Evolutionary conservation across 495 filamentous ascomycete genomes (phyloP), one percentile per base, ranked within the genome.

Genomic region (Evernia prunastri): DNA sequence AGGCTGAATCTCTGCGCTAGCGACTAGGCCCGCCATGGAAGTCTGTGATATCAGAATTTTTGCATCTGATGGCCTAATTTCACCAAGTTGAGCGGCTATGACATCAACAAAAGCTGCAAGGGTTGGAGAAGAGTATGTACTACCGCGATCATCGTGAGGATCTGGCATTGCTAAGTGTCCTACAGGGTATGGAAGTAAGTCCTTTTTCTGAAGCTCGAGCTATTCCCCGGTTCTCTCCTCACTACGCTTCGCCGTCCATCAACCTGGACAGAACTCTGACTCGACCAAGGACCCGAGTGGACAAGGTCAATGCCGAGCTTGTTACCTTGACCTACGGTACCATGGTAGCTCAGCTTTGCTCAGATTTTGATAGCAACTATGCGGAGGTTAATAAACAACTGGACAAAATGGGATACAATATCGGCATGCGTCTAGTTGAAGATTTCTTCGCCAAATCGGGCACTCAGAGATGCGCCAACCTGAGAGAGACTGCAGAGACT

Each of bases 361-460:
- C 93, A 73, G 94, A 98, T 79, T 96, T 88, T 71, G 91, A 96
- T 66, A 86, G 85, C 65, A 88, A 97, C 75, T 98, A 98, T 70
- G 81, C 84, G 58, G 90, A 97, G 73, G 93, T 83, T 73, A 98
- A 98, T 78, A 90, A 91, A 77, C 94, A 98, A 73, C 80, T 98
- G 54, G 94, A 98, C 72, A 95, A 91, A 77, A 98, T 98, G 94
- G 94, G 94, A 43, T 96, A 97, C 80, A 97, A 96, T 69, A 97
- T 98, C 64, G 94, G 94, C 11, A 82, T 97, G 74, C 89, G 94
- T 33, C 79, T 98, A 68, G 96, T 98, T 73, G 94, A 98, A 69
- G 94, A 98, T 74, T 98, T 96, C 73, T 86, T 98, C 45, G 94
- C 94, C 66, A 97, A 96, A 75, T 91, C 91, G 17, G 91, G 88